Conservation (phyloP, 306 rosid species). For the Chamaecrista fasciculata region DNA sequence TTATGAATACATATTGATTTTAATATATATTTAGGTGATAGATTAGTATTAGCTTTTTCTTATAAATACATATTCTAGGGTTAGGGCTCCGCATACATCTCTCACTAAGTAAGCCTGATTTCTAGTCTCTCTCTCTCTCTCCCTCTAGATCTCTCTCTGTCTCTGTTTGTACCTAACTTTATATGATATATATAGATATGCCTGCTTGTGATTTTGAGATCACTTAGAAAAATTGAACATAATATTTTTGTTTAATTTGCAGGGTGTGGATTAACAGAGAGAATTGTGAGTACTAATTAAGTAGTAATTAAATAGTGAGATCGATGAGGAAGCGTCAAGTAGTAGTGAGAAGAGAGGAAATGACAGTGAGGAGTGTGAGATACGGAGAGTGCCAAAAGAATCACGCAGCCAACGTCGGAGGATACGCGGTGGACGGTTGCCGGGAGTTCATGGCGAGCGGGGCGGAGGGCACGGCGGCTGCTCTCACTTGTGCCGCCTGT, state of each 20-base stretch:
- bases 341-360: conserved; percentile 68
- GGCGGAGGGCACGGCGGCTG: conserved; percentile 56
- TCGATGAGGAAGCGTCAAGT: conserved; percentile 97
- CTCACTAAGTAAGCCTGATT: conserved; percentile 30
- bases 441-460: conserved; percentile 90
- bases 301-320: too few species aligned
- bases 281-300: background rate
- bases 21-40: background rate
- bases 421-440: conserved; percentile 91
- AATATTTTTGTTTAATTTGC: background rate
- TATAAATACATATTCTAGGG: conserved; percentile 70
- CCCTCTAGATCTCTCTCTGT: background rate
- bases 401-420: conserved; percentile 88
- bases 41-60: conserved; percentile 20
- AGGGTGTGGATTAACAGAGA: conserved; percentile 19
- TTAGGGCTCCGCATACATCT: conserved; percentile 54
- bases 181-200: background rate
- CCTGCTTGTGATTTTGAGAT: conserved; percentile 15
- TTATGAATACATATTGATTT: background rate
- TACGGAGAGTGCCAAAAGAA: conserved; percentile 97
- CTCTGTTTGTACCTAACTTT: conserved; percentile 1
- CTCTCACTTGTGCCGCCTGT: conserved; percentile 89
- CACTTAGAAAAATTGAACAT: background rate
- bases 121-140: background rate
- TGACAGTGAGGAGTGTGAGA: conserved; percentile 46